phyloP scores from a whole-genome alignment of 2,329 filamentous ascomycete genomes.

The Lasiodiplodia citricola region DNA sequence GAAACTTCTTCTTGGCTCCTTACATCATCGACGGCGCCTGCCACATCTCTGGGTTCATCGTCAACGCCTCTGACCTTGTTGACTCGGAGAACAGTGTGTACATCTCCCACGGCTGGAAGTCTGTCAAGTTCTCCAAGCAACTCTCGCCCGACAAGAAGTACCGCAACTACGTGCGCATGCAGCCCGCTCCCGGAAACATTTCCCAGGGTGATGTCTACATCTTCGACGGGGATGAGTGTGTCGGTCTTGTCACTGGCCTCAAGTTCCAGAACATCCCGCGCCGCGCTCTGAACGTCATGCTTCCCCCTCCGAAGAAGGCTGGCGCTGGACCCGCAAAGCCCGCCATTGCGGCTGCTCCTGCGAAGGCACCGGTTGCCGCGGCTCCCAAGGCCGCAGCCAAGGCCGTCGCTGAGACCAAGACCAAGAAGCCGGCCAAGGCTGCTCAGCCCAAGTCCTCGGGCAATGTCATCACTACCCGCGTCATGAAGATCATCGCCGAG shows the following conservation, averaged over 20 bases:
- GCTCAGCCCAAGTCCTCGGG: slow-evolving; percentile 51
- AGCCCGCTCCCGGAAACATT: slow-evolving; percentile 60
- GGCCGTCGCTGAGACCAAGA: slow-evolving; percentile 2
- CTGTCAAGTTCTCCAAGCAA: slow-evolving; percentile 61
- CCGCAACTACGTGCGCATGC: slow-evolving; percentile 67
- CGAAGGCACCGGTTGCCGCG: slow-evolving; percentile 43
- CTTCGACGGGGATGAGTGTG: slow-evolving; percentile 63
- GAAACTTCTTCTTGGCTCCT: slow-evolving; percentile 63
- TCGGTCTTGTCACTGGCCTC: slow-evolving; percentile 65
- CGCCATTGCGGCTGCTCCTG: slow-evolving; percentile 41
- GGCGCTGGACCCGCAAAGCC: slow-evolving; percentile 43
- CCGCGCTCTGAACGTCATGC: slow-evolving; percentile 68
- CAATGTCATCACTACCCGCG: slow-evolving; percentile 55
- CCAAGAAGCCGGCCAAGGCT: slow-evolving; percentile 54
- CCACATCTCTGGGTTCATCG: slow-evolving; percentile 65
- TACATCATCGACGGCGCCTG: slow-evolving; percentile 65
- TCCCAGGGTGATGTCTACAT: slow-evolving; percentile 66
- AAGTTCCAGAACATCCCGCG: slow-evolving; percentile 72
- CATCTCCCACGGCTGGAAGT: slow-evolving; percentile 67
- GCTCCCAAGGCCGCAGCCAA: slow-evolving; percentile 48
- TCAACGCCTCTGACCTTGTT: slow-evolving; percentile 63
- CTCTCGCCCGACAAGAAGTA: slow-evolving; percentile 60
- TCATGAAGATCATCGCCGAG: slow-evolving; percentile 70
- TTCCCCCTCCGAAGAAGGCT: slow-evolving; percentile 63
- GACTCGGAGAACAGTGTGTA: slow-evolving; percentile 66